Conservation (phyloP, 148 eudicot genomes). For the Beta vulgaris region DNA sequence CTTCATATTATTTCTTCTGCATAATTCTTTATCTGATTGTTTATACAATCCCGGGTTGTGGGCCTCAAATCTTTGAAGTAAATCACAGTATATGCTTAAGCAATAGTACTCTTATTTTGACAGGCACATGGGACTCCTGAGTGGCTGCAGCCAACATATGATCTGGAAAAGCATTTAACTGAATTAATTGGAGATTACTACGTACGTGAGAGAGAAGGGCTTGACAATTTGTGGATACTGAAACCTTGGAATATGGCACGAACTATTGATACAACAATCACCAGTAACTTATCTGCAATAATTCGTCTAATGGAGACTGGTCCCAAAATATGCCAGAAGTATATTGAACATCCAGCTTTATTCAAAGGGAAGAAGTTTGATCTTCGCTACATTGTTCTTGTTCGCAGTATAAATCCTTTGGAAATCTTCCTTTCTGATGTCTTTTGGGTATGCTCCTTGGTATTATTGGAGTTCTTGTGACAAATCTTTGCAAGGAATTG, state of each 20-base stretch:
- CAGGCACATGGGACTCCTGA: constrained; percentile 81
- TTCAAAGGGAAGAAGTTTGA: constrained; percentile 89
- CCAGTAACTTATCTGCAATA: constrained; percentile 76
- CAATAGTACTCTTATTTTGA: constrained; percentile 2
- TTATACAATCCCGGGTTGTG: background rate
- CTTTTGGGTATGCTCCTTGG: constrained; percentile 71
- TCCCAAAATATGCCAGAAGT: constrained; percentile 96
- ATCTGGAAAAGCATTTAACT: constrained; percentile 81
- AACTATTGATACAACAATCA: constrained; percentile 87
- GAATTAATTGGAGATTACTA: constrained; percentile 79
- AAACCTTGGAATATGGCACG: constrained; percentile 99
- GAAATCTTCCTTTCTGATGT: constrained; percentile 72
- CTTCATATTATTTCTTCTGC: background rate
- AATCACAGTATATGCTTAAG: background rate
- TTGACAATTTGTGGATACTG: constrained; percentile 86
- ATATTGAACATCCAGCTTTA: constrained; percentile 86
- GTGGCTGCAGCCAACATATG: constrained; percentile 94
- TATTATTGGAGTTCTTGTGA: background rate
- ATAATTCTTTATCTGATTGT: background rate
- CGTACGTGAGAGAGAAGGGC: constrained; percentile 61
- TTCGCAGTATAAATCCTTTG: constrained; percentile 86
- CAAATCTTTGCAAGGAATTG: background rate
- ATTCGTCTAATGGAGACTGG: constrained; percentile 99
- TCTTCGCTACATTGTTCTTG: constrained; percentile 81
- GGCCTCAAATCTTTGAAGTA: background rate